phyloP scores from a whole-genome alignment of 208 protist species.

The Trypanosoma platydactyli region DNA sequence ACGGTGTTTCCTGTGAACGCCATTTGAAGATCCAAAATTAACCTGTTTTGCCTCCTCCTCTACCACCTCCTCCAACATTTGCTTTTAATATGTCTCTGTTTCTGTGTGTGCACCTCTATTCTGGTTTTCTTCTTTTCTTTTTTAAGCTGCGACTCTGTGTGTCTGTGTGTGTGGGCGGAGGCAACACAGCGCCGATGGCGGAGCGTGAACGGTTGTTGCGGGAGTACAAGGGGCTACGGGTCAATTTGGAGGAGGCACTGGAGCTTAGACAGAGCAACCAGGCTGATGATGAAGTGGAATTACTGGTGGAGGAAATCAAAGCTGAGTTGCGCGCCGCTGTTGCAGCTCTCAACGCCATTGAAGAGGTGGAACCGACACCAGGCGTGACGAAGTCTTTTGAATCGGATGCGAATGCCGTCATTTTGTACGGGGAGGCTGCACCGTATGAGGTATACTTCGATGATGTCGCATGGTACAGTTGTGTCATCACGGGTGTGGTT shows the following conservation, averaged over 20 bases:
- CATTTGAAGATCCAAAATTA: neutral
- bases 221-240: constrained; percentile 41
- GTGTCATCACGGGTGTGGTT: constrained; percentile 60
- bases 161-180: constrained; percentile 1
- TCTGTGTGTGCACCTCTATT: neutral
- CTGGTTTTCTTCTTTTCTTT: constrained; percentile 5
- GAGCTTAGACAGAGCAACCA: constrained; percentile 25
- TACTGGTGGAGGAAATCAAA: constrained; percentile 50
- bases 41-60: too few species aligned
- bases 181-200: constrained; percentile 7
- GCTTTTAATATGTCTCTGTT: neutral
- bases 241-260: constrained; percentile 33
- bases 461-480: constrained; percentile 64
- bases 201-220: constrained; percentile 27
- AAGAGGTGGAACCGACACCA: constrained; percentile 44
- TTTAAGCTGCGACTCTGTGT: constrained; percentile 2
- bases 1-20: neutral
- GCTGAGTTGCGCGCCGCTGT: constrained; percentile 42
- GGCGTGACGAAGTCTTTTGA: constrained; percentile 31
- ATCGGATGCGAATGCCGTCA: constrained; percentile 5
- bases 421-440: constrained; percentile 26
- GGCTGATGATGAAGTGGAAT: constrained; percentile 39
- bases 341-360: constrained; percentile 53
- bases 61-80: neutral
- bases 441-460: constrained; percentile 80